Base-by-base conservation (phyloP, 345 rosid genomes). In the Brassica incana region DNA sequence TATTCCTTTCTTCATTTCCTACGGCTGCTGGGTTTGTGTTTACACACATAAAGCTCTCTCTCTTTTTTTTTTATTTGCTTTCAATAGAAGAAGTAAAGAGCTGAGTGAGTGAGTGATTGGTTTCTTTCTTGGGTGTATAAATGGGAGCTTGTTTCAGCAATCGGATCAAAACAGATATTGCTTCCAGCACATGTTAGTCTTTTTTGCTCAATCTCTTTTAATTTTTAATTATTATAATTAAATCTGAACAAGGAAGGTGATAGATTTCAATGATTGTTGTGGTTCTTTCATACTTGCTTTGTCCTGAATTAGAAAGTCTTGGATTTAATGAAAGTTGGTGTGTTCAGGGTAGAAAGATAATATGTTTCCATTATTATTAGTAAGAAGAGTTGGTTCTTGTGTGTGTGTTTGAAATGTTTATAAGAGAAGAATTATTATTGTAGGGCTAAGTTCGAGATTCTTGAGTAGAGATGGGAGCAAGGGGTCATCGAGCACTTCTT, bases 81-180 rank as follows among this genome's bases (percentile, higher is more conserved):
- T 14, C 56, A 50, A 50, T 14, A 6, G 56, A 50, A 50, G 56
- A 50, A 50, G 56, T 50, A 50, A 50, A 23, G 73, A 80, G 73
- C 68, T 58, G 75, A 68, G 69, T 67, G 61, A 67, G 74, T 79
- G 52, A 50, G 56, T 14, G 18, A 50, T 50, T 50, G 18, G 56
- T 50, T 50, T 50, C 16, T 5, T 45, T 45, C 54, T 45, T 45
- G 54, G 54, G 56, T 50, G 76, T 72, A 15, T 71, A 66, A 64
- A 92, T 94, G 97, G 98, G 98, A 83, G 88, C 86, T 67, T 94
- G 98, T 74, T 90, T 86, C 86, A 94, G 98, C 75, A 90, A 90
- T 71, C 91, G 88, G 81, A 87, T 92, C 86, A 94, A 84, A 84
- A 89, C 96, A 27, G 94, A 92, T 79, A 87, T 85, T 79, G 86